Base-by-base conservation (phyloP, 345 rosid species). In the Boechera retrofracta region DNA sequence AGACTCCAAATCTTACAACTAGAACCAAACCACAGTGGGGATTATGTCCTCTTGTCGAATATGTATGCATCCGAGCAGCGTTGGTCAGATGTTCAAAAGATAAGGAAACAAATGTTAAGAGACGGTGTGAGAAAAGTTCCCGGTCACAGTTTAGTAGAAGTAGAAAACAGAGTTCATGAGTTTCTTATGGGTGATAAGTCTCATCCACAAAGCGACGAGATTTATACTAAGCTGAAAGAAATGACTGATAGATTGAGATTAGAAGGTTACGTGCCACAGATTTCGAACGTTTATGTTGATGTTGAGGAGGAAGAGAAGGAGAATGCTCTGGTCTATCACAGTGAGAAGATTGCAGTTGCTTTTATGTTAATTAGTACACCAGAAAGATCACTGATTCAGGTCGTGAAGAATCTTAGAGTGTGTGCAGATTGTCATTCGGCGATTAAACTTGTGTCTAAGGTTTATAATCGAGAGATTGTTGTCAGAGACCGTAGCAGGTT, bases 261-360 rank as follows among this genome's bases (percentile, higher is more conserved):
- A 31, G 86, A 88, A 83, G 92, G 94, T 28, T 89, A 91, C 29
- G 39, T 84, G 39, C 91, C 98, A 10, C 86, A 56, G 5, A 89
- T 82, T 3, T 77, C 32, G 1, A 87, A 87, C 47, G 97, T 91
- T 21, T 77, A 87, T 6, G 92, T 75, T 0, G 96, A 93, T 67
- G 86, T 93, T 48, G 94, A 91, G 61, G 91, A 89, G 42, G 97
- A 93, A 82, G 98, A 93, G 39, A 91, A 91, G 73, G 92, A 89
- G 81, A 71, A 80, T 42, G 89, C 89, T 33, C 48, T 93, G 71
- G 83, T 88, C 5, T 86, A 87, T 76, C 98, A 93, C 32, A 93
- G 95, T 7, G 95, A 93, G 85, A 93, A 93, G 84, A 89, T 91
- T 65, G 98, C 95, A 2, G 74, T 89, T 66, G 93, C 98, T 21